These are phyloP conservation scores for Trypanosoma melophagium DNA, from an alignment of 208 protist genomes.

Conservation along the genomic window DNA sequence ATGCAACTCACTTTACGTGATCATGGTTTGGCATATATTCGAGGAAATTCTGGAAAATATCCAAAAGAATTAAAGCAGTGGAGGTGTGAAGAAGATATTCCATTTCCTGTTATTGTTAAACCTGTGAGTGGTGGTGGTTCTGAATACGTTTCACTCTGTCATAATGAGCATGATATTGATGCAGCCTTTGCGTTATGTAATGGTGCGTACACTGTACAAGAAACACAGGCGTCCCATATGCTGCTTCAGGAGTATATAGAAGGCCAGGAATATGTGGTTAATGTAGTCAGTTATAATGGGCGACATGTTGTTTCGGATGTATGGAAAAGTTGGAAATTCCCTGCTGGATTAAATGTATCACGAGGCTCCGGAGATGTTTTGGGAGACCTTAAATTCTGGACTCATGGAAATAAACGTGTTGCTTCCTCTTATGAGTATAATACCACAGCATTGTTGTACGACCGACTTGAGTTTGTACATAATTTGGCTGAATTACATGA, in stretches of 20 bases:
- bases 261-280: constrained; percentile 83
- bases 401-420: background rate
- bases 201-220: constrained; percentile 44
- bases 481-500: constrained; percentile 42
- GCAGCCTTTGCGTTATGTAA: constrained; percentile 49
- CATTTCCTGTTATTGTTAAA: constrained; percentile 83
- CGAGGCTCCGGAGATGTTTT: constrained; percentile 41
- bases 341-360: constrained; percentile 39
- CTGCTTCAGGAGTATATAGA: constrained; percentile 89
- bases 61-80: constrained; percentile 33
- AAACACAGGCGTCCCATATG: constrained; percentile 54
- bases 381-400: constrained; percentile 18
- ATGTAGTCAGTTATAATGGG: constrained; percentile 73
- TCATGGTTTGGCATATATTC: constrained; percentile 66
- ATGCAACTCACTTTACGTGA: constrained; percentile 55
- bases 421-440: constrained; percentile 2
- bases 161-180: constrained; percentile 44
- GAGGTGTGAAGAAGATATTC: constrained; percentile 31
- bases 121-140: constrained; percentile 77
- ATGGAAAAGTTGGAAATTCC: constrained; percentile 85
- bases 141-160: constrained; percentile 83
- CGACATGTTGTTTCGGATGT: constrained; percentile 83
- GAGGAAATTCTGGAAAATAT: constrained; percentile 37
- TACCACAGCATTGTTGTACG: constrained; percentile 72
- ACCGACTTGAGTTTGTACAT: constrained; percentile 66